Conservation (phyloP, 2,329 filamentous ascomycete species). For the Calycina herbarum region DNA sequence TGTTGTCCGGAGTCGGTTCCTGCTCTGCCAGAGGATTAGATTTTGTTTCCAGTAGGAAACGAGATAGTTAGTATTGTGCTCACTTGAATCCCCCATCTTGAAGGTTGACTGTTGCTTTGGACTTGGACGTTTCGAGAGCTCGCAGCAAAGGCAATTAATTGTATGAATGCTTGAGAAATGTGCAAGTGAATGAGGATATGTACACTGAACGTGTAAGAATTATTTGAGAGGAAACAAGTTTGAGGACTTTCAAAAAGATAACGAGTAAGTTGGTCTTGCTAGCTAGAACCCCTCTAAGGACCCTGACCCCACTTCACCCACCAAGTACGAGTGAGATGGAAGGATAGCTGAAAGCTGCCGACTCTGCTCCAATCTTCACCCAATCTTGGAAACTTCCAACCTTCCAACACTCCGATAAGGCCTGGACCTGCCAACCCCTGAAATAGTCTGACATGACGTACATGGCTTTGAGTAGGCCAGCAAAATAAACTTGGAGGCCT, state of each 20-base stretch:
- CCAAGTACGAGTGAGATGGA: conserved; percentile 3
- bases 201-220: not conserved
- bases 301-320: not conserved
- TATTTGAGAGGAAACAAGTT: not conserved
- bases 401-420: conserved; percentile 11
- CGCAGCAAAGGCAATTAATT: not conserved
- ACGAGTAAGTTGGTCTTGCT: not conserved
- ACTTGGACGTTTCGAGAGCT: not conserved
- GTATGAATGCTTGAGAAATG: not conserved
- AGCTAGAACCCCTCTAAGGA: not conserved
- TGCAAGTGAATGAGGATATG: not conserved
- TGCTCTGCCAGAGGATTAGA: conserved; percentile 21
- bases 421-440: conserved; percentile 15
- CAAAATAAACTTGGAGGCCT: not conserved
- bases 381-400: conserved; percentile 5
- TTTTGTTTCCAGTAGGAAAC: not conserved
- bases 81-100: conserved; percentile 27
- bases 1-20: conserved; percentile 45
- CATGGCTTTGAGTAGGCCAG: not conserved
- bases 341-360: not conserved
- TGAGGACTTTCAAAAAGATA: not conserved
- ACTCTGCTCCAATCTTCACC: not conserved
- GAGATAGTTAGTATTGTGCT: not conserved
- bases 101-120: not conserved
- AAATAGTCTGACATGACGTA: conserved; percentile 17